Base-by-base conservation (phyloP, 495 filamentous ascomycete genomes). In the Penicillium simplicissimum region DNA sequence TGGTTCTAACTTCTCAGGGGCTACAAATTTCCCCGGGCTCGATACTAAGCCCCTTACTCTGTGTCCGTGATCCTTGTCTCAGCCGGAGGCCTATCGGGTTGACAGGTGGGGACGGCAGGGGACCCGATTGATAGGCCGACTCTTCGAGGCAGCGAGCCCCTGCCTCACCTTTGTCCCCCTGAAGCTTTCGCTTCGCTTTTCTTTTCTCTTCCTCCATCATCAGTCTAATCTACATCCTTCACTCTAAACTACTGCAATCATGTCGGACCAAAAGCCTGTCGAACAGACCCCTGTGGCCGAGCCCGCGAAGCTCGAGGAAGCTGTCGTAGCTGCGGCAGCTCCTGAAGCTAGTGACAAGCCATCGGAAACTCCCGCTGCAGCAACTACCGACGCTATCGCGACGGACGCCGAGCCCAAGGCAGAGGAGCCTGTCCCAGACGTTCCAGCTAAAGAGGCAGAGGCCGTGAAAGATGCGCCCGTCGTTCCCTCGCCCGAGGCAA, bases 211-310 rank as follows among this genome's bases (percentile, higher is more conserved):
- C 33, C 55, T 60, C 42, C 48, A 17, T 31, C 38, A 38, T 36
- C 59, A 38, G 21, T 28, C 33, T 33, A 42, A 25, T 52, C 37
- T 56, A 11, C 5, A 48, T 21, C 28, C 11, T 45, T 55, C 38
- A 42, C 51, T 21, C 34, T 59, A 64, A 23, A 43, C 33, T 36
- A 48, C 52, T 21, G 28, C 28, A 31, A 74, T 65, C 23, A 69
- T 71, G 68, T 59, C 68, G 1, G 72, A 73, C 21, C 52, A 58
- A 40, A 67, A 65, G 45, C 66, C 70, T 23, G 55, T 58, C 15
- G 70, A 69, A 42, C 57, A 72, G 13, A 55, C 58, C 23, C 55
- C 65, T 8, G 61, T 21, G 13, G 21, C 54, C 43, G 59, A 60
- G 48, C 60, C 55, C 4, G 65, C 59, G 36, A 64, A 66, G 51